Evolutionary conservation across 768 basidiomycete genomes (phyloP).

Genomic region (Gymnopilus junonius): DNA sequence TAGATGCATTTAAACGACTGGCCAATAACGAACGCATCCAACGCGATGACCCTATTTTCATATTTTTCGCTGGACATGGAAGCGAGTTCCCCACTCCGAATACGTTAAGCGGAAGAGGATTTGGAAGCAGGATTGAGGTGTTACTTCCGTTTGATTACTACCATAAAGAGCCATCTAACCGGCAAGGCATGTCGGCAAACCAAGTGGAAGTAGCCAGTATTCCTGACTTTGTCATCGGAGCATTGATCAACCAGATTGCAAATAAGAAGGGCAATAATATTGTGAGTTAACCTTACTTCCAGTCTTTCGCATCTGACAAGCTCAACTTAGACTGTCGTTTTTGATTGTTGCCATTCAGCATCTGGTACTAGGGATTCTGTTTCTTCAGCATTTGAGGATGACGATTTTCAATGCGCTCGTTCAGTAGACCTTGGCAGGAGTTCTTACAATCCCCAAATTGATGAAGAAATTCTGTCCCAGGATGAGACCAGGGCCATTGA

Average conservation of each 20-base stretch:
- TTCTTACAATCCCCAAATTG: not conserved
- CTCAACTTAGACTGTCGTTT: not conserved
- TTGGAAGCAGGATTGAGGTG: not conserved
- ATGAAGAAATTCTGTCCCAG: not conserved
- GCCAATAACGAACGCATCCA: not conserved
- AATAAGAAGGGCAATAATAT: slow-evolving; percentile 1
- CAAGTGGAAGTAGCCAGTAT: not conserved
- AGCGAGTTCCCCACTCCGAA: not conserved
- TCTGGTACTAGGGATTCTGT: not conserved
- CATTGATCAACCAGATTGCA: not conserved
- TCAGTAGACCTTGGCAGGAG: not conserved
- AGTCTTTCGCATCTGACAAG: not conserved
- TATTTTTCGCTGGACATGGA: not conserved
- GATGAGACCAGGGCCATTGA: not conserved
- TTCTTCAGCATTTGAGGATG: not conserved
- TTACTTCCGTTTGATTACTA: not conserved
- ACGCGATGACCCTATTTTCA: not conserved
- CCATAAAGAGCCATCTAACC: no score
- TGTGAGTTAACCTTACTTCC: not conserved
- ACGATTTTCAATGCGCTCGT: not conserved
- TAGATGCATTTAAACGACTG: not conserved
- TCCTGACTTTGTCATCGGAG: not conserved
- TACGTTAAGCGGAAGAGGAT: not conserved
- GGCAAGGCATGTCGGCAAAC: no score
- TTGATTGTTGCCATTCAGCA: slow-evolving; percentile 1